Evolutionary conservation across 1,139 yeast species (phyloP), one percentile per base, ranked within the genome.

Genomic region (Candida mesenterica): DNA sequence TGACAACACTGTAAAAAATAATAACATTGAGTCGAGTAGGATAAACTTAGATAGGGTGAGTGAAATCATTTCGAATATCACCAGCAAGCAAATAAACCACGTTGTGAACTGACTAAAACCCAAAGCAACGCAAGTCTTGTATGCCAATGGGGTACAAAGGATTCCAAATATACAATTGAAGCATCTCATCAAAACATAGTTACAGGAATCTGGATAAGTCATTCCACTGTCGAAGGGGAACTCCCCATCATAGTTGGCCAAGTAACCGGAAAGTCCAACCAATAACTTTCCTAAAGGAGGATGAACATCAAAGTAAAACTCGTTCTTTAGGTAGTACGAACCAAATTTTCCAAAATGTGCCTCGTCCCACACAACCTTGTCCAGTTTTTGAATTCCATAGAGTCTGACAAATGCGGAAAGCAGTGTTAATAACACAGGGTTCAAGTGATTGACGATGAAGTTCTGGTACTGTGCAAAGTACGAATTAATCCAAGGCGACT

Each of bases 331-430:
- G 52, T 82, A 82, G 44, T 77, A 67, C 3, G 82, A 72, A 4
- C 83, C 85, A 53, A 78, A 78, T 48, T 78, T 77, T 10, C 82
- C 84, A 62, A 85, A 85, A 65, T 87, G 96, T 6, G 96, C 96
- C 56, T 88, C 96, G 61, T 90, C 98, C 99, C 99, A 92, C 6
- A 89, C 82, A 8, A 94, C 97, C 27, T 68, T 61, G 36, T 75
- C 62, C 26, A 84, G 69, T 20, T 65, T 68, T 38, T 80, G 85
- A 36, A 92, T 84, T 24, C 71, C 69, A 50, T 82, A 76, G 30
- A 87, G 68, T 37, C 97, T 74, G 8, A 89, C 72, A 45, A 74
- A 74, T 10, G 85, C 76, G 1, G 95, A 79, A 3, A 83, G 31
- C 0, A 69, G 60, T 0, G 94, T 83, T 27, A 70, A 53, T 2